phyloP scores from a whole-genome alignment of 2,329 filamentous ascomycete species.

The Cladosporium velox region DNA sequence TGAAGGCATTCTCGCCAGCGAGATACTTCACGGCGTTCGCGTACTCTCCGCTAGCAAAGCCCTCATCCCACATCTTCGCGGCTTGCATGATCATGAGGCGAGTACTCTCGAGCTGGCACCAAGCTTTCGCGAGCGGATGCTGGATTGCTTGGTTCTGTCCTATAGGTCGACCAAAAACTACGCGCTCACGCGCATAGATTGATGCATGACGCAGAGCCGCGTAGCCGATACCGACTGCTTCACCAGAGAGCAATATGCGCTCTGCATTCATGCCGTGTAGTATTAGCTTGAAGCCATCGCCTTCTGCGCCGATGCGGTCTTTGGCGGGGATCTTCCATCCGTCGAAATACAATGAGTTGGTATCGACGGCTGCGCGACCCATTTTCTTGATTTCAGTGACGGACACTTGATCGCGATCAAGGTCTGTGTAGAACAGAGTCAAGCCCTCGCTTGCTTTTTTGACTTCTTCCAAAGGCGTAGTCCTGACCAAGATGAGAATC shows the following conservation, averaged over 20 bases:
- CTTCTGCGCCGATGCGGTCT: slow-evolving; percentile 46
- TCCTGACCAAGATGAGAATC: slow-evolving; percentile 46
- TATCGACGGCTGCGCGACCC: slow-evolving; percentile 48
- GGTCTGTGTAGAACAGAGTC: slow-evolving; percentile 49
- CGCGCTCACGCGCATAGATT: slow-evolving; percentile 65
- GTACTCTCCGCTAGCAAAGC: slow-evolving; percentile 51
- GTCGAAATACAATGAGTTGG: slow-evolving; percentile 49
- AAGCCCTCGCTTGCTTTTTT: slow-evolving; percentile 47
- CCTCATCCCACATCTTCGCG: slow-evolving; percentile 61
- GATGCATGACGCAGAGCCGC: slow-evolving; percentile 55
- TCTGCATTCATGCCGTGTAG: slow-evolving; percentile 81
- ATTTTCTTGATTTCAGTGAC: slow-evolving; percentile 51
- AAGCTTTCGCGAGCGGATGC: slow-evolving; percentile 66
- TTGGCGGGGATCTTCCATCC: slow-evolving; percentile 44
- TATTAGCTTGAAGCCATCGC: slow-evolving; percentile 54
- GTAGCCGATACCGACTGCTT: slow-evolving; percentile 52
- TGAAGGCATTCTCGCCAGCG: slow-evolving; percentile 65
- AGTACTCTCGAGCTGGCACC: slow-evolving; percentile 65
- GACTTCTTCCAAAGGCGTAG: slow-evolving; percentile 45
- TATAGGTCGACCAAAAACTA: slow-evolving; percentile 66
- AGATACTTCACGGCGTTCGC: slow-evolving; percentile 71
- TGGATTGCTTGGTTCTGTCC: slow-evolving; percentile 67
- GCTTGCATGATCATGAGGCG: slow-evolving; percentile 68
- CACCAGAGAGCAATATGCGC: slow-evolving; percentile 65
- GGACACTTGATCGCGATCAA: slow-evolving; percentile 41